Conservation (phyloP, 768 basidiomycete species). For the Lactifluus subvellereus region DNA sequence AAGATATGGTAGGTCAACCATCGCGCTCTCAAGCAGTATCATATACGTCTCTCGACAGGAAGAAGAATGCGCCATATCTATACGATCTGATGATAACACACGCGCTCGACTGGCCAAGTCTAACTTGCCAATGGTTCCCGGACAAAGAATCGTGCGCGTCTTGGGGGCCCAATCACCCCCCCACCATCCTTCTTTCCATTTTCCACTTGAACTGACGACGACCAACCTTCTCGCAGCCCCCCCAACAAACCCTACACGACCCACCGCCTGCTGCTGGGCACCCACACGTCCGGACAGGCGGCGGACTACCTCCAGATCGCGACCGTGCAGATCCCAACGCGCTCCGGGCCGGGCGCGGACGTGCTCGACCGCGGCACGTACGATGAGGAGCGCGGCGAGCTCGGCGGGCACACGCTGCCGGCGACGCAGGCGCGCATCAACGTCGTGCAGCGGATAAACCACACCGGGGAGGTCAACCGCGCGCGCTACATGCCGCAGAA, state of each 20-base stretch:
- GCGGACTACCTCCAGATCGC: conserved; percentile 97
- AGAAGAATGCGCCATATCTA: conserved; percentile 95
- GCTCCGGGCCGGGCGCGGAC: conserved; percentile 61
- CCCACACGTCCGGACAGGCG: conserved; percentile 92
- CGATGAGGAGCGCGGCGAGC: conserved; percentile 89
- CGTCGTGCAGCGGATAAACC: conserved; percentile 91
- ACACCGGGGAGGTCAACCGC: conserved; percentile 91
- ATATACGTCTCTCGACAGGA: conserved; percentile 44
- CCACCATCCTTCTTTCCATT: background rate
- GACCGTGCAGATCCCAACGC: conserved; percentile 87
- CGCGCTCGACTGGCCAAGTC: conserved; percentile 94
- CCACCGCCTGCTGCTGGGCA: conserved; percentile 92
- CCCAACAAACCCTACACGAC: conserved; percentile 89
- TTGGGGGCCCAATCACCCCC: background rate
- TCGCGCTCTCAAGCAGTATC: background rate
- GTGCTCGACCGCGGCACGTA: conserved; percentile 77
- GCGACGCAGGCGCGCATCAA: conserved; percentile 75
- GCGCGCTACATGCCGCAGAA: conserved; percentile 99
- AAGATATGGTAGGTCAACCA: conserved; percentile 60
- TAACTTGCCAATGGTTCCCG: conserved; percentile 99
- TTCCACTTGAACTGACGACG: background rate
- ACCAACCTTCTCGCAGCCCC: conserved; percentile 45
- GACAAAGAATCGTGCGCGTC: conserved; percentile 82
- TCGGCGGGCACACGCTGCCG: conserved; percentile 86
- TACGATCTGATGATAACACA: conserved; percentile 98